Percentiles rank a stretch among this genome's conserved stretches.
Evolutionary conservation across 192 early-diverging fungal genomes (phyloP).

Genomic region (Podila epicladia): DNA sequence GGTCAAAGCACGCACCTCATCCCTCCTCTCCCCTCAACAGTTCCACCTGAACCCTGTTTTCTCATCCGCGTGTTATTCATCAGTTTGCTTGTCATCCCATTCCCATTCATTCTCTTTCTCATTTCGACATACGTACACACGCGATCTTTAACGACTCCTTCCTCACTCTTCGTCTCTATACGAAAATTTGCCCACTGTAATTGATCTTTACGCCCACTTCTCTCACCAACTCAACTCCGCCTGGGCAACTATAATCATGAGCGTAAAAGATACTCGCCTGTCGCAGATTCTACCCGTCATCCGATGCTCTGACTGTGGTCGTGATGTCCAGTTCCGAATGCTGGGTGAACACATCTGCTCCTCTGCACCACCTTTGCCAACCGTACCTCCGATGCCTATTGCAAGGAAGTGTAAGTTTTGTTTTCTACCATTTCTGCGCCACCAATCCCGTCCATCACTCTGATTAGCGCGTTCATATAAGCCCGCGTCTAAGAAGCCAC

Average conservation of each 20-base stretch:
- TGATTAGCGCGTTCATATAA: too few species aligned
- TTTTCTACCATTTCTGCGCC: neutral
- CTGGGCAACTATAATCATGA: neutral
- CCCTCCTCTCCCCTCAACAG: neutral
- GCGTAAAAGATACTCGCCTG: conserved; percentile 55
- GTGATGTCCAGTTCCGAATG: conserved; percentile 59
- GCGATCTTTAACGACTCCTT: too few species aligned
- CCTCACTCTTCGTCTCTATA: too few species aligned
- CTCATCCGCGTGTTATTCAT: neutral
- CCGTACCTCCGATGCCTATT: conserved; percentile 31
- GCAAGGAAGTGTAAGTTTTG: conserved; percentile 12
- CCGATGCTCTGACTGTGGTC: conserved; percentile 67
- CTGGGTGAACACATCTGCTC: conserved; percentile 64
- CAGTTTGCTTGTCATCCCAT: neutral
- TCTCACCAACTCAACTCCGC: too few species aligned
- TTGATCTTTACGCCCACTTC: too few species aligned
- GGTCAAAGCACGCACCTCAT: neutral
- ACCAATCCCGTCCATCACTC: neutral
- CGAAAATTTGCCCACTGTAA: too few species aligned
- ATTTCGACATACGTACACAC: neutral
- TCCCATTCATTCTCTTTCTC: neutral
- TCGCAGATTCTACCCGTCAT: conserved; percentile 65
- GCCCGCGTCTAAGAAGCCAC: too few species aligned
- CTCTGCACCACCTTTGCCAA: conserved; percentile 58
- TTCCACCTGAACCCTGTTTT: neutral